A percentile compares a stretch with the other conserved stretches of the same genome.
Evolutionary conservation across 768 basidiomycete genomes (phyloP).

Genomic region (Kwoniella heveanensis): DNA sequence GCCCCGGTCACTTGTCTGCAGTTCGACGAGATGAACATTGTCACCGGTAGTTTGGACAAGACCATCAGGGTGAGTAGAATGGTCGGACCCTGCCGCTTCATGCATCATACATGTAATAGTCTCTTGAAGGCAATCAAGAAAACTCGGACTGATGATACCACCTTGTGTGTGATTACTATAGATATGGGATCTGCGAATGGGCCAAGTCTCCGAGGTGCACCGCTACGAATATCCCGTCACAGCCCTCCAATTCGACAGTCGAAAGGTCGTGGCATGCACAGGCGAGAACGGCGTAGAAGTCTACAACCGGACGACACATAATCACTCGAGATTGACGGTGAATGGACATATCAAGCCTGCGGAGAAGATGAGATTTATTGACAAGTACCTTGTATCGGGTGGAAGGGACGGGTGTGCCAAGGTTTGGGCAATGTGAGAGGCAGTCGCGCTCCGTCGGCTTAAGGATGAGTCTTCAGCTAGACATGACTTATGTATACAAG

Average conservation of each 20-base stretch:
- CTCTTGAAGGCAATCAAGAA: background rate
- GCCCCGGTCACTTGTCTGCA: constrained; percentile 88
- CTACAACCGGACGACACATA: constrained; percentile 91
- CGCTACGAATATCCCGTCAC: constrained; percentile 89
- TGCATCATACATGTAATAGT: no score
- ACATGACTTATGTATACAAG: no score
- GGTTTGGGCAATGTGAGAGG: constrained; percentile 79
- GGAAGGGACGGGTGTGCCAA: constrained; percentile 83
- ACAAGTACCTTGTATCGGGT: constrained; percentile 88
- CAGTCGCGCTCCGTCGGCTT: no score
- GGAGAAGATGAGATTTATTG: constrained; percentile 90
- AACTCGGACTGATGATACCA: background rate
- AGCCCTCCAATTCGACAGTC: constrained; percentile 86
- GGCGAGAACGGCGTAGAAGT: constrained; percentile 93
- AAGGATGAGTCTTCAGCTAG: no score
- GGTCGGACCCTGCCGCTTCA: no score
- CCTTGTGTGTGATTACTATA: constrained; percentile 46
- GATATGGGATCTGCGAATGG: constrained; percentile 97
- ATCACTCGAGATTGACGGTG: constrained; percentile 76
- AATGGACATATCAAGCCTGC: constrained; percentile 94
- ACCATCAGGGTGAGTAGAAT: constrained; percentile 70
- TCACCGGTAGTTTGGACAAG: constrained; percentile 91
- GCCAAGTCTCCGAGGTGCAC: constrained; percentile 82
- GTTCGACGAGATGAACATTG: constrained; percentile 93
- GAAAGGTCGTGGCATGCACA: constrained; percentile 87